phyloP scores from a whole-genome alignment of 306 rosid species.

The Citrullus colocynthis region DNA sequence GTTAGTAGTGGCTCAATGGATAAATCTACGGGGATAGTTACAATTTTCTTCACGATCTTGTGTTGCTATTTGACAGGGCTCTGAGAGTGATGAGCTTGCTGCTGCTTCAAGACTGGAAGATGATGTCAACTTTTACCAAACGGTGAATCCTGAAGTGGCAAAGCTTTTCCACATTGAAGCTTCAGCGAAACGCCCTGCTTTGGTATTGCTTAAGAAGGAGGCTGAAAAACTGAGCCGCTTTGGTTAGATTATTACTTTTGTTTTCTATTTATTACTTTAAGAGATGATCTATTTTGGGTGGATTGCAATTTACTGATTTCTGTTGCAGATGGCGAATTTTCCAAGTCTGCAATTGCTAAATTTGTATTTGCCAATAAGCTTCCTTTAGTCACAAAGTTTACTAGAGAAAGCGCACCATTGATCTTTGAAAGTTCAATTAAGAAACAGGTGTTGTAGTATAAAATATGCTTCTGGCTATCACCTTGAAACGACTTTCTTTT shows the following conservation, averaged over 20 bases:
- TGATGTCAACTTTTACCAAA: slow-evolving; percentile 85
- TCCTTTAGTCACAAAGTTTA: slow-evolving; percentile 73
- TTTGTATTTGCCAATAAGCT: slow-evolving; percentile 78
- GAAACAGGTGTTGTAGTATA: slow-evolving; percentile 59
- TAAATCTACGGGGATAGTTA: neutral
- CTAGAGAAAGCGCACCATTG: slow-evolving; percentile 74
- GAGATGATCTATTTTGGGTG: neutral
- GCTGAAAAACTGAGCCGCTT: slow-evolving; percentile 61
- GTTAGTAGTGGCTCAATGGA: neutral
- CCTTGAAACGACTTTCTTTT: neutral
- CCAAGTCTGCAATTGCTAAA: slow-evolving; percentile 49
- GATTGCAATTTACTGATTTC: neutral
- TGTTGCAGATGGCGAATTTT: slow-evolving; percentile 65
- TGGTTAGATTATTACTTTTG: slow-evolving; percentile 38
- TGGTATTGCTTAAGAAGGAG: slow-evolving; percentile 78
- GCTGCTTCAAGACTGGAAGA: slow-evolving; percentile 91
- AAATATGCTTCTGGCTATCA: neutral
- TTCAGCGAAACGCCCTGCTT: slow-evolving; percentile 71
- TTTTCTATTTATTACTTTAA: neutral
- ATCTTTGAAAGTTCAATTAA: slow-evolving; percentile 83
- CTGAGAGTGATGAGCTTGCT: slow-evolving; percentile 86
- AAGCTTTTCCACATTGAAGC: slow-evolving; percentile 78
- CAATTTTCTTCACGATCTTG: slow-evolving; percentile 6
- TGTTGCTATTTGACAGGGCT: slow-evolving; percentile 42
- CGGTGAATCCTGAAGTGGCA: slow-evolving; percentile 74